Evolutionary conservation across 2,329 filamentous ascomycete species (phyloP), one percentile per base, ranked within the genome.

Genomic region (Aspergillus fijiensis): DNA sequence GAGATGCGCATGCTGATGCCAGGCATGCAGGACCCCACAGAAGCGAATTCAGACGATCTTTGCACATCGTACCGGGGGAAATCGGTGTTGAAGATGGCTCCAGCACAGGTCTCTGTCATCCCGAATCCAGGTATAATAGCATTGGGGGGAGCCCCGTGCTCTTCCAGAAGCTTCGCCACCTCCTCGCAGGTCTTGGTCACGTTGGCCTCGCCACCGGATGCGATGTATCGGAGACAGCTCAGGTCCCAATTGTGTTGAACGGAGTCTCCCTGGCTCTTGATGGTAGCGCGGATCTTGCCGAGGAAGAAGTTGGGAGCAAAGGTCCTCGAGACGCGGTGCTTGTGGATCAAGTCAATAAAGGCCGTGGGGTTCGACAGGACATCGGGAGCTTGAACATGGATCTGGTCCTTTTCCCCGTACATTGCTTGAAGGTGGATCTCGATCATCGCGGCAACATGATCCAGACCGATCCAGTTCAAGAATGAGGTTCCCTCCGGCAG

Each of bases 401-500:
- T 53, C 50, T 71, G 68, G 10, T 67, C 59, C 21, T 27, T 60
- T 23, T 63, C 49, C 14, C 60, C 39, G n/a, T 50, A 62, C 21
- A 71, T 81, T 1, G 83, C 81, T 14, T 78, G 78, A 0, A 86
- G 67, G 62, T 86, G 84, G 16, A 82, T 78, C 55, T 87, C 81
- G 1, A 76, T 72, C 3, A 87, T 69, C 60, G 72, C 79, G 0
- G 80, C 84, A 12, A 85, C 82, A 59, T 86, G 84, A 60, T 86
- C 83, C 6, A 85, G 69, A 0, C 76, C 76, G 16, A 83, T 77
- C 81, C 81, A 84, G 60, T 79, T 81, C 29, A 78, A 1, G 76
- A 66, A 16, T 74, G 63, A 10, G 16, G 39, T 45, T 27, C 72
- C 70, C 3, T 61, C 52, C 0, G 69, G 67, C 2, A 72, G 70